Percentiles rank a stretch among this genome's conserved stretches.
These are phyloP conservation scores for Pythium rishiriense DNA, from an alignment of 352 stramenopile genomes.

Conservation along the genomic window DNA sequence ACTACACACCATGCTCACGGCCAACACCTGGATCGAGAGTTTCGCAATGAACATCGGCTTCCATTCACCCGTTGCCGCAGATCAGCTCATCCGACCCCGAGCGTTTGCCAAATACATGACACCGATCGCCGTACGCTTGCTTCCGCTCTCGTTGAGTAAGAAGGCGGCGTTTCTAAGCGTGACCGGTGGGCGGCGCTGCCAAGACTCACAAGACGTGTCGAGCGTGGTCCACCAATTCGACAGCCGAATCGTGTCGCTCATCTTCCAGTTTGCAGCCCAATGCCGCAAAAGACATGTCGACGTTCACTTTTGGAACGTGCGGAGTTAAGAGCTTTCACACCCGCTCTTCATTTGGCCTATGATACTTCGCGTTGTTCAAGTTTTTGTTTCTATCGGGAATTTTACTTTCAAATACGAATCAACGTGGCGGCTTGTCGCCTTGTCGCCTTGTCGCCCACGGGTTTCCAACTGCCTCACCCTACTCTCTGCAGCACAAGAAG, in stretches of 20 bases:
- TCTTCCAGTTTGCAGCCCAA: conserved; percentile 10
- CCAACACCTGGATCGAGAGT: not conserved
- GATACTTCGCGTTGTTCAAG: not conserved
- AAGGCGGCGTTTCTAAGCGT: conserved; percentile 6
- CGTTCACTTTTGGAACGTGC: not conserved
- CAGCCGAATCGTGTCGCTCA: conserved; percentile 2
- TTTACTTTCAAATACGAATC: not conserved
- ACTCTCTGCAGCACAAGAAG: no score
- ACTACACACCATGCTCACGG: not conserved
- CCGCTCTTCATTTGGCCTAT: not conserved
- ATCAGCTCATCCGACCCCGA: not conserved
- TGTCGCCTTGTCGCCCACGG: not conserved
- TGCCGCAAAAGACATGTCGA: conserved; percentile 3
- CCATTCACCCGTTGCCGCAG: not conserved
- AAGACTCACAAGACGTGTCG: not conserved
- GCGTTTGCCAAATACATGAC: not conserved
- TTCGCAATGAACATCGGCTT: not conserved
- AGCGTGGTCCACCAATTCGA: not conserved
- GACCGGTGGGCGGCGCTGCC: not conserved
- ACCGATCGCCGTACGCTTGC: conserved; percentile 2
- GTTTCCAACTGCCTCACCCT: not conserved
- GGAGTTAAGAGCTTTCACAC: not conserved
- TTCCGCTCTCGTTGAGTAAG: conserved; percentile 1
- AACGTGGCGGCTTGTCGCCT: no score
- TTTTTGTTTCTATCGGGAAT: not conserved